Percentiles rank a stretch among this genome's conserved stretches.
Conservation (phyloP, 768 basidiomycete genomes). For the Mycena pura region DNA sequence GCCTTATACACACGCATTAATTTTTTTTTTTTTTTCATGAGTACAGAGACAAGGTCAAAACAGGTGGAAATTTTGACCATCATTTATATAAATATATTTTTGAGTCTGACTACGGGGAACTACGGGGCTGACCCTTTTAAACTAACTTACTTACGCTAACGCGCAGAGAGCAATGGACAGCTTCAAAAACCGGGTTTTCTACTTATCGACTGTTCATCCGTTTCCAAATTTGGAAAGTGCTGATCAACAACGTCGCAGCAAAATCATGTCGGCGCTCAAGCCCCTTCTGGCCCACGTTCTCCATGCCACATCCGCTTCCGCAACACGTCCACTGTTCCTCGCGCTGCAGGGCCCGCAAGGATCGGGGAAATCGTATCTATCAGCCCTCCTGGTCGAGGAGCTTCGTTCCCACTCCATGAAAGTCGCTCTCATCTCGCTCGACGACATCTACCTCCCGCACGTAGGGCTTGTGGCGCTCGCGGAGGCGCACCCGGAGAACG, state of each 20-base stretch:
- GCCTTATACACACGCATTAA: too few species aligned
- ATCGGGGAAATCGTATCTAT: slow-evolving; percentile 88
- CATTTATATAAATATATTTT: too few species aligned
- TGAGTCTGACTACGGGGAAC: too few species aligned
- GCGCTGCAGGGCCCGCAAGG: slow-evolving; percentile 95
- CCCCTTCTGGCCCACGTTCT: slow-evolving; percentile 30
- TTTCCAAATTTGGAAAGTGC: not conserved
- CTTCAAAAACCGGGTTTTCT: too few species aligned
- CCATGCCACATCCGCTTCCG: slow-evolving; percentile 40
- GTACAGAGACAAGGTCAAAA: too few species aligned
- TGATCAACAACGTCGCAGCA: not conserved
- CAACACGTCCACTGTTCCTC: slow-evolving; percentile 71
- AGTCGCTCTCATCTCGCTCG: slow-evolving; percentile 74
- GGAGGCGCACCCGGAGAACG: slow-evolving; percentile 59
- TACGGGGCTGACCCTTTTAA: too few species aligned
- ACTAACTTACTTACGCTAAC: too few species aligned
- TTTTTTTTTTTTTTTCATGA: too few species aligned
- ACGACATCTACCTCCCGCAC: slow-evolving; percentile 88
- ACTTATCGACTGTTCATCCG: not conserved
- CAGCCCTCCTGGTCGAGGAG: slow-evolving; percentile 56
- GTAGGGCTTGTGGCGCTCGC: slow-evolving; percentile 64
- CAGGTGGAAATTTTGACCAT: too few species aligned
- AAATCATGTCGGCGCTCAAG: slow-evolving; percentile 42
- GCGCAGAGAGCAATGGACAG: too few species aligned
- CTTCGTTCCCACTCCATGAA: slow-evolving; percentile 54